These are phyloP conservation scores for Malassezia caprae DNA, from an alignment of 1,284 basidiomycete genomes.

Conservation along the genomic window DNA sequence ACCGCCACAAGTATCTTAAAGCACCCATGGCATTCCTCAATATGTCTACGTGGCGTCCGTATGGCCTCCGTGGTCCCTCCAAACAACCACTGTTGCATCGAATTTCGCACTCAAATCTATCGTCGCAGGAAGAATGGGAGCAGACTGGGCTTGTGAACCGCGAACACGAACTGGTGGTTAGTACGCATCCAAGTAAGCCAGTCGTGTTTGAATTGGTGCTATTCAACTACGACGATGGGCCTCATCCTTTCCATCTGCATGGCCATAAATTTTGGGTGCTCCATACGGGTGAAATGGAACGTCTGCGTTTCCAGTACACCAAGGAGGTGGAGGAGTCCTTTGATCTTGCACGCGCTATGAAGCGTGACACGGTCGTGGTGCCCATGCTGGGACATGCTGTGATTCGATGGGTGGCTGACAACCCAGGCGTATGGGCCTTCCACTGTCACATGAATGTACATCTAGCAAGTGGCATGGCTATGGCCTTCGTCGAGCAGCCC, in stretches of 20 bases:
- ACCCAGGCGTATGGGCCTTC: slow-evolving; percentile 33
- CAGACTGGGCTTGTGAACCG: neutral
- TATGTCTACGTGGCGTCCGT: slow-evolving; percentile 9
- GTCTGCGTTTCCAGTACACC: neutral
- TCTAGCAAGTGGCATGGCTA: slow-evolving; percentile 21
- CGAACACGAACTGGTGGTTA: slow-evolving; percentile 21
- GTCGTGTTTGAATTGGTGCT: slow-evolving; percentile 41
- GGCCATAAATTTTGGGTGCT: slow-evolving; percentile 49
- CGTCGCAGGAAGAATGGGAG: slow-evolving; percentile 3
- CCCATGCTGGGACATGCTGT: slow-evolving; percentile 26
- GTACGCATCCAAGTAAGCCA: slow-evolving; percentile 17
- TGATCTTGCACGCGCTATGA: slow-evolving; percentile 19
- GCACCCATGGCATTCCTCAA: slow-evolving; percentile 13
- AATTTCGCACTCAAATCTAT: neutral
- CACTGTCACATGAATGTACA: slow-evolving; percentile 25
- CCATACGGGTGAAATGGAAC: slow-evolving; percentile 28
- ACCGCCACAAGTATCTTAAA: slow-evolving; percentile 9
- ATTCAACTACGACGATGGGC: slow-evolving; percentile 49
- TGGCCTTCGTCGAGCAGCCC: slow-evolving; percentile 19
- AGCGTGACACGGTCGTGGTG: slow-evolving; percentile 28
- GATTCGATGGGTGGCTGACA: slow-evolving; percentile 29
- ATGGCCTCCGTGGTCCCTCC: slow-evolving; percentile 11
- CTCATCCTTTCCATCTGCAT: slow-evolving; percentile 52
- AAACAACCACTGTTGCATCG: slow-evolving; percentile 7
- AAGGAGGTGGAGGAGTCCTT: slow-evolving; percentile 21